Evolutionary conservation across 2,329 filamentous ascomycete genomes (phyloP), one percentile per base, ranked within the genome.

Genomic region (Chaetomium globosum): DNA sequence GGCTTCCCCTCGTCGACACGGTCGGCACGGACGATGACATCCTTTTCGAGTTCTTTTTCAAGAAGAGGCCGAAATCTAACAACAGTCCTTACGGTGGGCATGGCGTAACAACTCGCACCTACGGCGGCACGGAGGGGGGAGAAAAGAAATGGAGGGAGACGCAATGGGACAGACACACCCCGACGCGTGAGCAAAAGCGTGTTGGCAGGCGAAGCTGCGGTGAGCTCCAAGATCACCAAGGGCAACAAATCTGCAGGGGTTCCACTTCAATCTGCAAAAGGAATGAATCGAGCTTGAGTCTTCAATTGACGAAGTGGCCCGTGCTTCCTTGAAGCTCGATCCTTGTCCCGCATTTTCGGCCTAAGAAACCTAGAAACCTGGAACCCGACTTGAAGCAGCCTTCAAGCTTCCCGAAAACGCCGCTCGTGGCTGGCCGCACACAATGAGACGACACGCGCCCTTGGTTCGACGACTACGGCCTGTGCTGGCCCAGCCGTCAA

Each of bases 51-150:
- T 81, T 98, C 95, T 69, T 89, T 88, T 72, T 91, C 89, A 68
- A 97, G 87, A 68, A 97, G 85, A 60, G 94, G 94, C 72, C 94
- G 89, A 73, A 99, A 91, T 71, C 95, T 87, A 66, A 94, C 93
- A 69, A 98, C 91, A 65, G 98, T 93, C 74, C 92, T 85, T 71
- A 97, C 91, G 67, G 83, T 43, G 39, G 39, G 84, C 87, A 87
- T 86, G 3, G 52, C 63, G 49, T 69, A 66, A 72, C 65, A 65
- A 63, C 48, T 26, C 60, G 54, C 53, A 53, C 56, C 30, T 56
- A 57, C 55, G 12, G 61, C 48, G 57, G 58, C 26, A 30, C 51
- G 59, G 36, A 65, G 63, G 30, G 65, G 30, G 21, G n/a, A 28
- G 62, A 57, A 63, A 59, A 12, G 36, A 36, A 59, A 61, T 13